Evolutionary conservation across 768 basidiomycete species (phyloP), one percentile per base, ranked within the genome.

Genomic region (Suillus clintonianus): DNA sequence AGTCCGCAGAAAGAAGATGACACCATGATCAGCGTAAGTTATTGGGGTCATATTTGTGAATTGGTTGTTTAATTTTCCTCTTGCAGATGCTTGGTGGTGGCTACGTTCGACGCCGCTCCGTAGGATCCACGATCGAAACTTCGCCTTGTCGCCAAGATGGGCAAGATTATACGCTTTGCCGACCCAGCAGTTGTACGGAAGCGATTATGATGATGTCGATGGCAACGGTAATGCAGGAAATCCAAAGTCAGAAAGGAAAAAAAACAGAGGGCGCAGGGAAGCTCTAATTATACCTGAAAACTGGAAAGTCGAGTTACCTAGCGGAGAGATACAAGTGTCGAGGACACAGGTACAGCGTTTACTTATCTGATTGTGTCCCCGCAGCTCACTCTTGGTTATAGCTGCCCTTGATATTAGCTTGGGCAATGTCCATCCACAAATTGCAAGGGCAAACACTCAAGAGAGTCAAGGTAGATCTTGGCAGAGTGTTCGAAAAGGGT

Each of bases 361-460:
- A 22, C 15, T 54, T 19, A 30, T 27, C 60, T 19, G 1, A 60
- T 54, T 5, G 8, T 15, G 47, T 32, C 27, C 14, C 2, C 9
- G 19, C 4, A 13, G 19, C 56, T 57, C 7, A 57, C 10, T 19
- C 19, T 27, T 59, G 19, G 59, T 10, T 17, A 11, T 67, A 96
- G 93, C 74, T 97, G 2, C 94, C 94, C 0, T 74, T 98, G 30
- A 95, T 97, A 64, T 82, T 97, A 43, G 85, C 96, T 0, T 99
- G 96, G 97, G 96, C 97, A 0, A 97, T 98, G 94, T 93, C 91
- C 55, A 99, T 99, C 66, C 97, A 99, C 76, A 99, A 99, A 74
- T 92, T 91, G 13, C 97, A 99, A 75, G 97, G 97, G 11, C 97
- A 99, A 75, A 99, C 97, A 0, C 81, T 99, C 11, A 91, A 95